A percentile compares a stretch with the other conserved stretches of the same genome.
phyloP scores from a whole-genome alignment of 192 early-diverging fungal genomes.

The Irineochytrium annulatum region DNA sequence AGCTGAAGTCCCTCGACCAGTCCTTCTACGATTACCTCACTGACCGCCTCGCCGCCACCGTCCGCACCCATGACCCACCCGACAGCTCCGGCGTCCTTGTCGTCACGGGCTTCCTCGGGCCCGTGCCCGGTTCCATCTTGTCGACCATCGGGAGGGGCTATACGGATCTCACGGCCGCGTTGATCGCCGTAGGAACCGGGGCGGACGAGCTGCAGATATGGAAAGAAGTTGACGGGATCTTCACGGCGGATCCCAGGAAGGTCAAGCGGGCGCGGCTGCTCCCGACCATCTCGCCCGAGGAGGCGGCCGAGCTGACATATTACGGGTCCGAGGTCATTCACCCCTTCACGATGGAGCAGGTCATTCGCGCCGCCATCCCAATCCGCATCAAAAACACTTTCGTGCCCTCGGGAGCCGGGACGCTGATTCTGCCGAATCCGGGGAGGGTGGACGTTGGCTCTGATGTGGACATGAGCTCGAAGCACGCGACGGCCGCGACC shows the following conservation, averaged over 20 bases:
- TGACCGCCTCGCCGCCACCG: slow-evolving; percentile 57
- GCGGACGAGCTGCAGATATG: slow-evolving; percentile 96
- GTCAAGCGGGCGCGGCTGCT: slow-evolving; percentile 80
- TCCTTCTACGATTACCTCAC: slow-evolving; percentile 94
- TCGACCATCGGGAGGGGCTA: slow-evolving; percentile 94
- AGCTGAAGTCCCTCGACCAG: slow-evolving; percentile 77
- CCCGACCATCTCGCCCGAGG: slow-evolving; percentile 92
- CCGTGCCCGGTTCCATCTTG: slow-evolving; percentile 89
- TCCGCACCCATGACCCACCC: slow-evolving; percentile 26
- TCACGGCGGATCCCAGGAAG: slow-evolving; percentile 98
- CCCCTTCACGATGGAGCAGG: slow-evolving; percentile 99
- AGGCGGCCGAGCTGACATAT: slow-evolving; percentile 97
- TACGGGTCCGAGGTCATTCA: slow-evolving; percentile 92
- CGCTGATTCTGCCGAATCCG: slow-evolving; percentile 59
- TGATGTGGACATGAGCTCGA: neutral
- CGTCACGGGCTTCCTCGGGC: slow-evolving; percentile 97
- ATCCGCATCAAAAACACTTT: slow-evolving; percentile 99
- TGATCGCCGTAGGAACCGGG: slow-evolving; percentile 82
- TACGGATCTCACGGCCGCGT: slow-evolving; percentile 94
- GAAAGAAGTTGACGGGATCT: slow-evolving; percentile 99
- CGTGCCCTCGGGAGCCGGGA: slow-evolving; percentile 86
- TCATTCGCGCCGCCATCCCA: slow-evolving; percentile 92
- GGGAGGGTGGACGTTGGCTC: neutral
- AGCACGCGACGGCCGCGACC: slow-evolving; percentile 93
- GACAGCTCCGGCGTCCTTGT: slow-evolving; percentile 73